Base-by-base conservation (phyloP, 2,329 filamentous ascomycete species). In the Alternaria brassicae region DNA sequence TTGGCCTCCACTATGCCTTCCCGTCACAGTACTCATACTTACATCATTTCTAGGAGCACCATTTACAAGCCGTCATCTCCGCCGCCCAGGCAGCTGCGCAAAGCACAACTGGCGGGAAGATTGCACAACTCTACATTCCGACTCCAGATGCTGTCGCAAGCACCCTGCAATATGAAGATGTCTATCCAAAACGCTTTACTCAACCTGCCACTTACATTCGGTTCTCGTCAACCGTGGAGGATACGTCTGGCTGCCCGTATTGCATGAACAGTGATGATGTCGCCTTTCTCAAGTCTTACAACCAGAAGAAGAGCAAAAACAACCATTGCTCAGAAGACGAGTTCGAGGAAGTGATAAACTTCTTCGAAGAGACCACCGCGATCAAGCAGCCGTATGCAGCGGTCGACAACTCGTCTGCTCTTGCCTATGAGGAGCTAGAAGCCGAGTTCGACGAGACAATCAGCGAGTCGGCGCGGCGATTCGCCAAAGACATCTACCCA, bases 191-290 rank as follows among this genome's bases (percentile, higher is more conserved):
- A 66, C 82, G 84, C 58, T 97, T 94, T 80, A 86, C 89, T 72
- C 90, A 96, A 78, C 93, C 95, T 52, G 88, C 89, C 62, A 95
- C 93, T 62, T 98, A 98, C 80, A 97, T 99, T 77, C 92, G 94
- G 66, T 98, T 96, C 81, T 98, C 95, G 65, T 94, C 96, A 68
- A 99, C 95, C 3, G 94, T 99, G 62, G 95, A 99, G 81, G 95
- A 99, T 80, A 96, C 91, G 72, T 90, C 92, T 73, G 91, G 91
- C 72, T 91, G 90, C 76, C 87, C 89, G 71, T 99, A 99, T 88
- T 93, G 96, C 81, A 94, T 98, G 91, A 93, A 89, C 27, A 89
- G 90, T 66, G 92, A 96, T 73, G 95, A 99, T 80, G 91, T 93
- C 77, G 87, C 85, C 56, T 97, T 92, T 75, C 86, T 99, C 70